Evolutionary conservation across 2,329 filamentous ascomycete genomes (phyloP).

Genomic region (Emergomyces orientalis): DNA sequence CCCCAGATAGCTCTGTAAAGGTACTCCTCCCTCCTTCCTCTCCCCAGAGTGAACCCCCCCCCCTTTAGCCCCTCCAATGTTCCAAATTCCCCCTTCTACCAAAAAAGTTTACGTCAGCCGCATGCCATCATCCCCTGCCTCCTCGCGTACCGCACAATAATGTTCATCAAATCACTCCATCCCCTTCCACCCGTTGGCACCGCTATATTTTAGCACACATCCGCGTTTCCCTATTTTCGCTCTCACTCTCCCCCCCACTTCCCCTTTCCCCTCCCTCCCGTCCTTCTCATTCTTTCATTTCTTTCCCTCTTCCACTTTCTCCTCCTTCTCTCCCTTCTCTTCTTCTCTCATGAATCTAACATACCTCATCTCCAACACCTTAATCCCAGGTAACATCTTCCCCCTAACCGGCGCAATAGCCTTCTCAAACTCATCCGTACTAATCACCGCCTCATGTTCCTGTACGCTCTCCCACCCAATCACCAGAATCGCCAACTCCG

Average conservation of each 20-base stretch:
- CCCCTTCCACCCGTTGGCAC: neutral
- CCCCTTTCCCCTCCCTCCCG: neutral
- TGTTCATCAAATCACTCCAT: neutral
- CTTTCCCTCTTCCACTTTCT: neutral
- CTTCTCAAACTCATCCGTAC: conserved; percentile 38
- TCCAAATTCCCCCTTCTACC: neutral
- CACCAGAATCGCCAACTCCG: conserved; percentile 35
- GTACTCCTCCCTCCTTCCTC: neutral
- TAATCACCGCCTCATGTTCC: conserved; percentile 39
- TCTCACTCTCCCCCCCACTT: neutral
- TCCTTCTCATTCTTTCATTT: neutral
- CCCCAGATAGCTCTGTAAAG: neutral
- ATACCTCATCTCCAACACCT: conserved; percentile 39
- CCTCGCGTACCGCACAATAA: too few relatives aligned
- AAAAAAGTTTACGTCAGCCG: neutral
- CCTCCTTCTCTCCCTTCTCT: neutral
- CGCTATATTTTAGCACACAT: neutral
- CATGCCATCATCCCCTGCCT: neutral
- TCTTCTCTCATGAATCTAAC: conserved; percentile 26
- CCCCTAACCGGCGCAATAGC: conserved; percentile 36
- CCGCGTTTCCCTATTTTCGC: neutral
- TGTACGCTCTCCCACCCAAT: conserved; percentile 47
- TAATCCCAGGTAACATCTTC: conserved; percentile 28
- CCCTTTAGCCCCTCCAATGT: neutral
- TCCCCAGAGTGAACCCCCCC: neutral